Evolutionary conservation across 169 alveolate species (phyloP), one percentile per base, ranked within the genome.

Genomic region (Amoebophrya sp.): DNA sequence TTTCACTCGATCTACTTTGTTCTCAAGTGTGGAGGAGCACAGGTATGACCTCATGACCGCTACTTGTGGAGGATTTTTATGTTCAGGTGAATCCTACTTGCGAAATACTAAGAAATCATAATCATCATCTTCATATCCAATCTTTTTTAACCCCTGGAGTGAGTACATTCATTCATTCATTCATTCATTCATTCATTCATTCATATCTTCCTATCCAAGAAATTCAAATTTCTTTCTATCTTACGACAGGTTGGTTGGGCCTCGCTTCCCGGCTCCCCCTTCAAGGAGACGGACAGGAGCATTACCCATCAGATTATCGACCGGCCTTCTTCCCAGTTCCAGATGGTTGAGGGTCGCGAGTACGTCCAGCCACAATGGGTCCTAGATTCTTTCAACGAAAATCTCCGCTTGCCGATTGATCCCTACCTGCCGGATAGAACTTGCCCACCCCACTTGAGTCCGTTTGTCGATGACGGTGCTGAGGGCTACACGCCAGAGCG

Each of bases 341-440:
- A 0, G 14, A 14, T n/a, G 0, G 77, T 0, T 41, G n/a, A 0
- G 77, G 90, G 93, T 18, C 91, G 96, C 23, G 96, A 94, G n/a
- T 65, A 83, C 34, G 94, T 95, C 40, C 96, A 95, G 94, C 96
- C 96, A 24, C 96, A 95, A 89, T 95, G 96, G 96, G 91, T 94
- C 14, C 78, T 95, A 78, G 96, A 95, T 77, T 93, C 94, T 78
- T 89, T 95, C 95, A 95, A 95, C 90, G 90, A 92, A 2, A 93
- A 93, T 34, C 0, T 91, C 33, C 90, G 29, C 36, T 90, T 78
- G 89, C 94, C 94, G 41, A 78, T 83, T 0, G 93, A 83, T 26
- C 77, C 55, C 41, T 91, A 92, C 93, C 91, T 39, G 0, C 92
- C 93, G 23, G 95, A 93, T 23, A 93, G 92, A 89, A 38, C 24